Percentiles rank a stretch among this genome's conserved stretches.
Conservation (phyloP, 345 rosid species). For the Murraya paniculata region DNA sequence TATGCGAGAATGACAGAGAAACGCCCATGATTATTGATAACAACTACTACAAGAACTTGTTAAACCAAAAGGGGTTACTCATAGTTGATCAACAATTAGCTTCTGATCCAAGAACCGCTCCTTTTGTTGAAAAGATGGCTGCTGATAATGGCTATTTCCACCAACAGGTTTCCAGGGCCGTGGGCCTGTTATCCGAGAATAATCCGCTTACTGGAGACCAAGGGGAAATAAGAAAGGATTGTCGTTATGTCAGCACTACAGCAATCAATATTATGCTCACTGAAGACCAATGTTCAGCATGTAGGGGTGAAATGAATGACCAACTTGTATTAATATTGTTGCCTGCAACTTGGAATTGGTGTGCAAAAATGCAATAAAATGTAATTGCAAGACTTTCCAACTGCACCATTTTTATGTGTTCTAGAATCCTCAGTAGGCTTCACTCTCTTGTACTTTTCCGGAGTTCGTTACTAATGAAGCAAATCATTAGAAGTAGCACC, state of each 20-base stretch:
- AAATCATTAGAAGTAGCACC: too few relatives aligned
- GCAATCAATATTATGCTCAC: neutral
- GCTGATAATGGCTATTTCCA: conserved; percentile 68
- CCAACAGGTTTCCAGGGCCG: conserved; percentile 58
- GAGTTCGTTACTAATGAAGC: too few relatives aligned
- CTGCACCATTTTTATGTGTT: too few relatives aligned
- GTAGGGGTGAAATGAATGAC: too few relatives aligned
- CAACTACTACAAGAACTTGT: conserved; percentile 56
- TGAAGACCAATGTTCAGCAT: too few relatives aligned
- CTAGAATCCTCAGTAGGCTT: too few relatives aligned
- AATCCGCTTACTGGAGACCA: conserved; percentile 63
- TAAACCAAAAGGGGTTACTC: conserved; percentile 68
- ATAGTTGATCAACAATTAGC: conserved; percentile 57
- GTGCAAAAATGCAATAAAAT: too few relatives aligned
- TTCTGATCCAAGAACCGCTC: conserved; percentile 57
- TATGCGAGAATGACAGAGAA: conserved; percentile 67
- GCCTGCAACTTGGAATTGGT: too few relatives aligned
- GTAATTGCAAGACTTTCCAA: too few relatives aligned
- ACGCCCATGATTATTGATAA: conserved; percentile 88
- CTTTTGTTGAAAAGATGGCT: conserved; percentile 68
- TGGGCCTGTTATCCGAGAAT: conserved; percentile 62
- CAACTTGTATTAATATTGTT: too few relatives aligned
- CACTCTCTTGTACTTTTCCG: too few relatives aligned
- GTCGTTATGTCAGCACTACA: conserved; percentile 68
- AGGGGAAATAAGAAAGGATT: conserved; percentile 78